These are phyloP conservation scores for Hordeum marinum DNA, from an alignment of 176 grass and related monocot species.

Conservation along the genomic window DNA sequence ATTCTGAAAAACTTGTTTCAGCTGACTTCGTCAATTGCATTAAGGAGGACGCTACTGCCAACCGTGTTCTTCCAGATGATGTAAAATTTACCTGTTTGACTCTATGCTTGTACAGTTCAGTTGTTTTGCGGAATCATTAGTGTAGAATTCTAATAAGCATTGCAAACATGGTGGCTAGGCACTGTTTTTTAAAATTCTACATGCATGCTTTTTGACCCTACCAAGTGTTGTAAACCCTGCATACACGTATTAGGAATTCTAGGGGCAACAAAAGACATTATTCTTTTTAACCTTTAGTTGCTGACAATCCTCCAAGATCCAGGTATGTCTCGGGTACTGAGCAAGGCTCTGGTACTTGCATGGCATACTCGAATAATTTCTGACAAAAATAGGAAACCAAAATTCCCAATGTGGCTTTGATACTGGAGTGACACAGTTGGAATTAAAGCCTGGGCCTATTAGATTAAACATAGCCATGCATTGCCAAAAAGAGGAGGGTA, in stretches of 20 bases:
- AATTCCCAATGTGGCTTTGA: too few relatives aligned
- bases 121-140: background rate
- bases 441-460: too few relatives aligned
- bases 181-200: background rate
- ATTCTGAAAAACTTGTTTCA: conserved; percentile 4
- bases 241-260: background rate
- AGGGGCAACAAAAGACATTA: background rate
- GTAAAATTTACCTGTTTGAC: background rate
- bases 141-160: background rate
- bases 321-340: too few relatives aligned
- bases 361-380: too few relatives aligned
- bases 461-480: too few relatives aligned
- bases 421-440: too few relatives aligned
- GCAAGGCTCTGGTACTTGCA: too few relatives aligned
- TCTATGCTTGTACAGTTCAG: background rate
- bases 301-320: too few relatives aligned
- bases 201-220: background rate
- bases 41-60: background rate
- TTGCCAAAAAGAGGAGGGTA: too few relatives aligned
- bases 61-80: background rate
- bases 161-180: background rate
- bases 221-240: background rate
- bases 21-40: background rate
- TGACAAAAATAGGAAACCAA: too few relatives aligned
- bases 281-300: background rate